Evolutionary conservation across 441 rosid genomes (phyloP).

Genomic region (Gossypium lobatum): DNA sequence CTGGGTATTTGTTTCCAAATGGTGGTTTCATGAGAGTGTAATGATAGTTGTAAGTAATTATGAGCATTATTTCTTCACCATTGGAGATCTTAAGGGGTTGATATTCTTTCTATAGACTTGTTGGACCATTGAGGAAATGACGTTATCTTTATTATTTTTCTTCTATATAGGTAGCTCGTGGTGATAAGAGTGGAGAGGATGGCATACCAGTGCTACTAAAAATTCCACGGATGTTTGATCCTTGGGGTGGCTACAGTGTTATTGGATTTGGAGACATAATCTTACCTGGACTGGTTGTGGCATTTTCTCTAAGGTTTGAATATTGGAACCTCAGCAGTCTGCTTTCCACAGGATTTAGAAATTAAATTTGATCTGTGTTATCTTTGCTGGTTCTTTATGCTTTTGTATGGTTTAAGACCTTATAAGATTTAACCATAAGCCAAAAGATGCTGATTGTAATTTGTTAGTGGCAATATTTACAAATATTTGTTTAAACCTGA

Average conservation of each 20-base stretch:
- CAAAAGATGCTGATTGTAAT: background rate
- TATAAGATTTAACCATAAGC: background rate
- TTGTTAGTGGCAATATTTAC: background rate
- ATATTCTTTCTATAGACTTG: background rate
- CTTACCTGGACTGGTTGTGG: constrained; percentile 63
- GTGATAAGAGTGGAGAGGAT: constrained; percentile 75
- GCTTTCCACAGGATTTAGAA: background rate
- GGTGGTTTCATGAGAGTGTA: constrained; percentile 73
- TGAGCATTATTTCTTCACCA: constrained; percentile 9
- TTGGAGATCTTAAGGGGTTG: background rate
- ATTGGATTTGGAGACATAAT: constrained; percentile 84
- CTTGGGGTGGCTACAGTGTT: constrained; percentile 85
- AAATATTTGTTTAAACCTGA: background rate
- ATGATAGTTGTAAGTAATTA: constrained; percentile 71
- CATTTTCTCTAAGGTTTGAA: constrained; percentile 46
- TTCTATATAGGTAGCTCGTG: constrained; percentile 63
- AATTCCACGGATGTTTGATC: constrained; percentile 76
- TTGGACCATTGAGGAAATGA: background rate
- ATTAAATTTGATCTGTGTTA: background rate
- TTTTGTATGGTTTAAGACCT: background rate
- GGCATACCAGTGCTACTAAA: constrained; percentile 79
- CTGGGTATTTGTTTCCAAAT: constrained; percentile 76
- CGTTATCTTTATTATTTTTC: constrained; percentile 1
- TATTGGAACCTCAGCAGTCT: constrained; percentile 10
- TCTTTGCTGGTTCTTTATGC: background rate